Conservation (phyloP, 2,329 filamentous ascomycete species). For the Berkeleyomyces basicola region DNA sequence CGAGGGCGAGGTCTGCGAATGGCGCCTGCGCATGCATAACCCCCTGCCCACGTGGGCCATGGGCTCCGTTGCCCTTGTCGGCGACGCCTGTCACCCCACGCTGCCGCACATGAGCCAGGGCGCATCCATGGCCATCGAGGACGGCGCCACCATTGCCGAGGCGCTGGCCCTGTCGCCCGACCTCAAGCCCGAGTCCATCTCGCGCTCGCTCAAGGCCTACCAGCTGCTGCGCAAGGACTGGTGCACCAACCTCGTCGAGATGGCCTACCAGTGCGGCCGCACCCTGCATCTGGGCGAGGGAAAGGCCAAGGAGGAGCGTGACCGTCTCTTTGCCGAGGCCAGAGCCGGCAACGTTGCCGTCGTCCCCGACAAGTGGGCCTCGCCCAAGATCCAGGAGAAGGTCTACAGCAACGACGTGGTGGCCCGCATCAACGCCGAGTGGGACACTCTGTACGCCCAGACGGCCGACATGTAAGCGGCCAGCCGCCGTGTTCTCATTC, state of each 20-base stretch:
- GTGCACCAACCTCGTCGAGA: constrained; percentile 34
- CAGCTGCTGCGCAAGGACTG: constrained; percentile 40
- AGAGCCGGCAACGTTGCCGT: constrained; percentile 30
- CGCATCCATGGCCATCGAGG: constrained; percentile 52
- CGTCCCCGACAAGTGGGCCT: constrained; percentile 53
- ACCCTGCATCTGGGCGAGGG: constrained; percentile 42
- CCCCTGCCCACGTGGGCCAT: constrained; percentile 41
- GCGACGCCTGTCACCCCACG: constrained; percentile 51
- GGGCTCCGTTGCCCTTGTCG: constrained; percentile 39
- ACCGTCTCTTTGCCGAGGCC: constrained; percentile 37
- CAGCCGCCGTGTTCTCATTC: background rate
- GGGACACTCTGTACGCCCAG: constrained; percentile 28
- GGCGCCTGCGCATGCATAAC: constrained; percentile 43
- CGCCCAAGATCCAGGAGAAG: constrained; percentile 50
- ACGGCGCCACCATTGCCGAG: constrained; percentile 43
- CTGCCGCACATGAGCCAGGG: constrained; percentile 52
- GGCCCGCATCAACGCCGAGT: constrained; percentile 33
- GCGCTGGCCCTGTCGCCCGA: constrained; percentile 28
- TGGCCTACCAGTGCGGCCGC: constrained; percentile 36
- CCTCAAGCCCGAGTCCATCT: constrained; percentile 24
- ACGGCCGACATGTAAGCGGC: constrained; percentile 1
- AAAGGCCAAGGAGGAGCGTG: constrained; percentile 40
- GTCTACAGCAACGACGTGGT: constrained; percentile 49
- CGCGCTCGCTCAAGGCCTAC: constrained; percentile 35
- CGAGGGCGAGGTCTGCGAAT: constrained; percentile 47